Conservation (phyloP, 768 basidiomycete genomes). For the Trametes punicea region DNA sequence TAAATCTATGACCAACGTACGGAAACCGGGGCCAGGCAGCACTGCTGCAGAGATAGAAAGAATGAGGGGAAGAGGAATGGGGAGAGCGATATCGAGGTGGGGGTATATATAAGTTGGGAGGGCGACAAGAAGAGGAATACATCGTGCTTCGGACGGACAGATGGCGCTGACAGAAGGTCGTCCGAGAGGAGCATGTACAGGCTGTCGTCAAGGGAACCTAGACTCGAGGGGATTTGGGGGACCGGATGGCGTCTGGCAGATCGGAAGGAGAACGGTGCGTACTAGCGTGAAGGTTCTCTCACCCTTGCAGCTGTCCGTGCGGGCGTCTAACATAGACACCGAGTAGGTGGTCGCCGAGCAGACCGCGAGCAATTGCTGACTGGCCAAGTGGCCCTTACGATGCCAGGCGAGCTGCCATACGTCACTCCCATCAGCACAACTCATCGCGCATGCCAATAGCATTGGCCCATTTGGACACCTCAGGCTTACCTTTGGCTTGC, state of each 20-base stretch:
- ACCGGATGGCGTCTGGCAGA: neutral
- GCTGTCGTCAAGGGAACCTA: slow-evolving; percentile 14
- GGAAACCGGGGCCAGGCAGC: slow-evolving; percentile 41
- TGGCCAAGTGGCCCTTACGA: slow-evolving; percentile 8
- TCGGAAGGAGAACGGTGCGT: neutral
- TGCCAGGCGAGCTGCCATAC: slow-evolving; percentile 6
- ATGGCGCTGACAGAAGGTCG: neutral
- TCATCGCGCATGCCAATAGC: neutral
- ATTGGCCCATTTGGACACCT: neutral
- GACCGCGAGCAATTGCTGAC: slow-evolving; percentile 9
- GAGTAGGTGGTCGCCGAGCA: slow-evolving; percentile 3
- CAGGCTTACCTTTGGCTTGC: slow-evolving; percentile 41
- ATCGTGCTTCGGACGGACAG: neutral
- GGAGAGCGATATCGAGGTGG: slow-evolving; percentile 20
- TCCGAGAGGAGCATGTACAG: slow-evolving; percentile 9
- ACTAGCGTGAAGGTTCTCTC: neutral
- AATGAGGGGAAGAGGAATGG: slow-evolving; percentile 24
- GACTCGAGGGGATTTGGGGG: neutral
- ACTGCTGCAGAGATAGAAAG: slow-evolving; percentile 43
- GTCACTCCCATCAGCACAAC: slow-evolving; percentile 10
- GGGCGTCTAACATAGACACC: neutral
- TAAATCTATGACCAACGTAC: slow-evolving; percentile 21
- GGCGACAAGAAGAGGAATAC: slow-evolving; percentile 12
- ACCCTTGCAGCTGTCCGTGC: neutral
- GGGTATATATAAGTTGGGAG: slow-evolving; percentile 20